Evolutionary conservation across 768 basidiomycete species (phyloP).

Genomic region (Myochromella boudieri): DNA sequence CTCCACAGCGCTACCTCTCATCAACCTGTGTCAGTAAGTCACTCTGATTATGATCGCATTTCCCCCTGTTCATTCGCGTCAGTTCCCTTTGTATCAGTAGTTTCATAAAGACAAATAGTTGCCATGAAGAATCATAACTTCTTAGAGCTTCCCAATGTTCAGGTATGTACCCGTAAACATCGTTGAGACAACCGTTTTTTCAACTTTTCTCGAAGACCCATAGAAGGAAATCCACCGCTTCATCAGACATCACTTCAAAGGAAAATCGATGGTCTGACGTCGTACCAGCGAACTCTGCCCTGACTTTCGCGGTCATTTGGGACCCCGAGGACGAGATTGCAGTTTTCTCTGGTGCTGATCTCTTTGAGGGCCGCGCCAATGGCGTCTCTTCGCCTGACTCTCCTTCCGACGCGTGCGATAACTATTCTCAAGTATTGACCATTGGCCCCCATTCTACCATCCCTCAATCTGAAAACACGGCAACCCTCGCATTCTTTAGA

Average conservation of each 20-base stretch:
- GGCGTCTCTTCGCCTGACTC: constrained; percentile 11
- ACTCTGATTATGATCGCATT: neutral
- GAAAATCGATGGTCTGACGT: constrained; percentile 55
- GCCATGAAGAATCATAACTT: neutral
- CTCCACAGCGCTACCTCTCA: neutral
- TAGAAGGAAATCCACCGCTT: neutral
- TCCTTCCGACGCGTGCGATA: constrained; percentile 26
- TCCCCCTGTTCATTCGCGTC: neutral
- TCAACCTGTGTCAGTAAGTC: neutral
- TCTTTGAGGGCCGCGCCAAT: constrained; percentile 30
- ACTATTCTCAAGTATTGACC: constrained; percentile 27
- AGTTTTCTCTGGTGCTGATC: constrained; percentile 51
- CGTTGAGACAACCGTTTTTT: too few species aligned
- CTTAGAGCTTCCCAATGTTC: neutral
- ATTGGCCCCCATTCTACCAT: constrained; percentile 19
- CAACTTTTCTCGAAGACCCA: too few species aligned
- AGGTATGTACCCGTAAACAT: too few species aligned
- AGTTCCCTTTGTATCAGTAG: neutral
- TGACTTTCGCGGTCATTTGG: constrained; percentile 63
- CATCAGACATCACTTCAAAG: neutral
- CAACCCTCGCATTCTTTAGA: constrained; percentile 26
- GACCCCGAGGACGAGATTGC: constrained; percentile 58
- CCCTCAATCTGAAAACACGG: constrained; percentile 20
- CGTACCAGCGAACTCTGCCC: constrained; percentile 52
- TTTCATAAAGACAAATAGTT: neutral